phyloP scores from a whole-genome alignment of 2,329 filamentous ascomycete species.

The Curvularia verruculosa region DNA sequence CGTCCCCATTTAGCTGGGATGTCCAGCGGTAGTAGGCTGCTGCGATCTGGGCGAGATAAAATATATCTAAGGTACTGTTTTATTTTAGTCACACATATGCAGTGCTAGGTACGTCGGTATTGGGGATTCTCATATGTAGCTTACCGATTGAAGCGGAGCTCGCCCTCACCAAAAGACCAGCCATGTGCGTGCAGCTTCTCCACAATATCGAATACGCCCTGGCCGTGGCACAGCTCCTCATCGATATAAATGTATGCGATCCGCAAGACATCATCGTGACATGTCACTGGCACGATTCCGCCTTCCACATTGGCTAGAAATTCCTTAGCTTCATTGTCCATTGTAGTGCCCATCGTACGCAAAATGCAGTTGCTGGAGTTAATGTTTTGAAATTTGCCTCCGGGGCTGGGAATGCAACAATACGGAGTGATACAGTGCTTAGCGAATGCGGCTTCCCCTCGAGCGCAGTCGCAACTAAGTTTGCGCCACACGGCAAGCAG shows the following conservation, averaged over 20 bases:
- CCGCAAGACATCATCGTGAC: neutral
- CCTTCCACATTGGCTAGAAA: neutral
- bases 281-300: neutral
- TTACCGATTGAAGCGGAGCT: conserved; percentile 12
- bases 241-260: neutral
- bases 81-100: neutral
- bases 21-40: conserved; percentile 11
- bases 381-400: neutral
- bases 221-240: neutral
- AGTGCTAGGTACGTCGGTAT: neutral
- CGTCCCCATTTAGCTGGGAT: conserved; percentile 3
- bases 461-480: too few relatives aligned
- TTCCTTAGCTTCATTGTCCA: neutral
- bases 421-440: neutral
- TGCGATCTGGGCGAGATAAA: conserved; percentile 10
- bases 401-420: too few relatives aligned
- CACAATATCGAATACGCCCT: conserved; percentile 11
- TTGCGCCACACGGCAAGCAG: too few relatives aligned
- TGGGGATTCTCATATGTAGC: conserved; percentile 8
- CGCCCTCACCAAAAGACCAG: conserved; percentile 12
- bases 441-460: too few relatives aligned
- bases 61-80: conserved; percentile 6
- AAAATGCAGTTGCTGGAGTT: neutral
- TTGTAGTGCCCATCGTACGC: neutral
- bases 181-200: conserved; percentile 12